phyloP scores from a whole-genome alignment of 352 stramenopile genomes.

The Blastocystis sp. region DNA sequence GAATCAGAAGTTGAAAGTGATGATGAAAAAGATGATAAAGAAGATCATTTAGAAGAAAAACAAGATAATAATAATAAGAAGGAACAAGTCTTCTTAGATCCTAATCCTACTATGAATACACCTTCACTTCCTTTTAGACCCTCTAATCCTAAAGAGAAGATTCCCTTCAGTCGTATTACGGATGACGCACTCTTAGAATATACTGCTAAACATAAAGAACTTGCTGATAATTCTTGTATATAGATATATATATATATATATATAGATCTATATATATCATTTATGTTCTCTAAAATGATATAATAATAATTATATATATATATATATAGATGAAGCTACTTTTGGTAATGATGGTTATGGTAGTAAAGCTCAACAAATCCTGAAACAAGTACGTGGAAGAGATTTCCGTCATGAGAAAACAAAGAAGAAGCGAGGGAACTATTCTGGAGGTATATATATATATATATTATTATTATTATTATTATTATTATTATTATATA shows the following conservation, averaged over 20 bases:
- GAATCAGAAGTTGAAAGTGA: conserved; percentile 17
- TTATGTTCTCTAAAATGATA: no score
- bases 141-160: conserved; percentile 49
- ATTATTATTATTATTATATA: no score
- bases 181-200: conserved; percentile 75
- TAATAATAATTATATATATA: no score
- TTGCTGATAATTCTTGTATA: conserved; percentile 86
- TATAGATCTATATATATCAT: no score
- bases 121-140: conserved; percentile 49
- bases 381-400: conserved; percentile 88
- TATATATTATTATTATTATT: no score
- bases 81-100: conserved; percentile 49
- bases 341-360: conserved; percentile 84
- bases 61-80: conserved; percentile 44
- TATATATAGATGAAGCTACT: conserved; percentile 63
- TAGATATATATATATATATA: background rate
- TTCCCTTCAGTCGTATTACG: conserved; percentile 88
- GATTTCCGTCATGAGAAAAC: conserved; percentile 99
- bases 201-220: conserved; percentile 68
- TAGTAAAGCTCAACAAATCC: conserved; percentile 80
- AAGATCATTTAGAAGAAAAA: no score
- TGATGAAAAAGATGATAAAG: no score
- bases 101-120: conserved; percentile 52
- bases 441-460: conserved; percentile 77
- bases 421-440: conserved; percentile 92